Base-by-base conservation (phyloP, 345 rosid species). In the Passiflora organensis region DNA sequence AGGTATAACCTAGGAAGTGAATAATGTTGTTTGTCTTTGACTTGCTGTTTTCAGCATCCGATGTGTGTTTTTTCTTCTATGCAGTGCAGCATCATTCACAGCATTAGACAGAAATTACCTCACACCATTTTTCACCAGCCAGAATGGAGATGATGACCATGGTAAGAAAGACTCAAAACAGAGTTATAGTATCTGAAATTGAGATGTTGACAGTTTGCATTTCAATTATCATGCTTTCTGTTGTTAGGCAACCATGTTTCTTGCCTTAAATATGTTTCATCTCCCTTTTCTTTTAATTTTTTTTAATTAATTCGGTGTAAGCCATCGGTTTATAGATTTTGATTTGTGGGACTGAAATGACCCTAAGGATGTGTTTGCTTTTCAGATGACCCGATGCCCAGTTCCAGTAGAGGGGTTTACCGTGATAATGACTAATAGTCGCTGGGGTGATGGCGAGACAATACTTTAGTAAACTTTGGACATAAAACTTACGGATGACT, bases 111-210 rank as follows among this genome's bases (percentile, higher is more conserved):
- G 58, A 75, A 87, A 90, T 63, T 87, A 80, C 75, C 86, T 85
- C 60, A 83, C 96, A 43, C 87, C 96, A 1, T 83, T 88, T 68
- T 88, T 88, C 73, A 88, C 96, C 10, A 88, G 88, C 76, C 77
- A 83, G 39, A 85, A 79, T 57, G 87, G 84, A 62, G 91, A 90
- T 64, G 80, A 71, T 14, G 84, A 75, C 5, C 85, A 79, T 49
- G 87, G 91, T 84, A 62, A 75, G 78, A 55, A 39, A 13, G 16
- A 39, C 32, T 32, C 8, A n/a, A n/a, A 52, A 16, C 15, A 32
- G 5, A 10, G 2, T 16, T 20, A 22, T 47, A 18, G 5, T 11
- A 18, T 14, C 8, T 8, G 5, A 28, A 28, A 28, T 28, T 28
- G 34, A 28, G 8, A 8, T 28, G 3, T 28, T 28, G 8, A 8